Evolutionary conservation across 2,329 filamentous ascomycete species (phyloP).

Genomic region (Seiridium unicorne): DNA sequence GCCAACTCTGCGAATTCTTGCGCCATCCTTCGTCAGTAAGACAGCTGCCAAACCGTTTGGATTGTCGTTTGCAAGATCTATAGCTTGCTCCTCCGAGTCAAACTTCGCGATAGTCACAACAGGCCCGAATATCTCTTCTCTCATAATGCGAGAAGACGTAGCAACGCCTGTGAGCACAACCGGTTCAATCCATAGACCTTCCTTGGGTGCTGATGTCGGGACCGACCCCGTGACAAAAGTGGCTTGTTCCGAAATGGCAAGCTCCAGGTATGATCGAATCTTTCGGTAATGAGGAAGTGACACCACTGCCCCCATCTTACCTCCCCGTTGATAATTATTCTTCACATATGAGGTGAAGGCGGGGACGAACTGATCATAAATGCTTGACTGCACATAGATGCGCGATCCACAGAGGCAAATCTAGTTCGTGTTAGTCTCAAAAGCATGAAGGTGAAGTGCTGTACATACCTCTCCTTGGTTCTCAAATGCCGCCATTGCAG

Average conservation of each 20-base stretch:
- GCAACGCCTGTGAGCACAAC: conserved; percentile 24
- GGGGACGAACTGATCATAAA: conserved; percentile 38
- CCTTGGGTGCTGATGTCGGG: conserved; percentile 11
- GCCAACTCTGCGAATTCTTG: conserved; percentile 26
- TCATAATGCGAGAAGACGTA: conserved; percentile 25
- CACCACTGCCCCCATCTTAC: conserved; percentile 26
- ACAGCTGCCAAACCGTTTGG: conserved; percentile 28
- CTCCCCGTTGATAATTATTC: conserved; percentile 16
- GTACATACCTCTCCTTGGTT: conserved; percentile 28
- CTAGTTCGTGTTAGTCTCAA: conserved; percentile 4
- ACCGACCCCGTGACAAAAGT: conserved; percentile 20
- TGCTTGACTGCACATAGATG: conserved; percentile 48
- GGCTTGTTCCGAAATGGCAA: conserved; percentile 20
- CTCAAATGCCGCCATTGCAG: conserved; percentile 27
- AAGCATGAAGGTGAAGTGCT: not conserved
- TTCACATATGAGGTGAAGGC: conserved; percentile 19
- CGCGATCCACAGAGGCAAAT: conserved; percentile 38
- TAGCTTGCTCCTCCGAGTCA: conserved; percentile 22
- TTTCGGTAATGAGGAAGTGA: conserved; percentile 26
- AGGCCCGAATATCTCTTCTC: conserved; percentile 41
- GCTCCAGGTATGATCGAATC: conserved; percentile 21
- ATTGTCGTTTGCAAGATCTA: conserved; percentile 26
- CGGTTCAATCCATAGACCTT: conserved; percentile 26
- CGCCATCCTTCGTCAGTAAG: conserved; percentile 26
- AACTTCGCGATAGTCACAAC: conserved; percentile 38